Percentiles rank a stretch among this genome's conserved stretches.
phyloP scores from a whole-genome alignment of 1,284 basidiomycete genomes.

The Apiotrichum porosum region DNA sequence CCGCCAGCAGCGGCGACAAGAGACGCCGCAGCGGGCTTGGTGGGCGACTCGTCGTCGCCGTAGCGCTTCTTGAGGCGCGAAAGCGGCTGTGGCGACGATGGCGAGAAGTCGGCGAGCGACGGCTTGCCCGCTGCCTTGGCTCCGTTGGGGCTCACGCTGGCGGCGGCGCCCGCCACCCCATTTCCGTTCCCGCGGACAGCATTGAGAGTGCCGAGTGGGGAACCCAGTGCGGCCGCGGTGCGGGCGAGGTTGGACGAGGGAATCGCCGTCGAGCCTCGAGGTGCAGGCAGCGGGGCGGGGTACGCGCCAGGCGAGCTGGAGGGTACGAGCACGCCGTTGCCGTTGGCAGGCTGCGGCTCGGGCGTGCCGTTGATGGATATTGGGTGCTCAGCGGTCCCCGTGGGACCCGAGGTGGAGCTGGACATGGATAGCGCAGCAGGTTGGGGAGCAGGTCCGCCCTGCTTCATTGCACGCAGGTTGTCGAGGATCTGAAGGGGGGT shows the following conservation, averaged over 20 bases:
- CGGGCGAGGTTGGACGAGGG: constrained; percentile 11
- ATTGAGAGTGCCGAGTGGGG: no score
- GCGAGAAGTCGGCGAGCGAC: constrained; percentile 9
- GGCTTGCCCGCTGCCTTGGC: neutral
- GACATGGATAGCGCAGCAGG: no score
- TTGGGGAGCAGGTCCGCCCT: no score
- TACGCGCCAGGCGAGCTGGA: no score
- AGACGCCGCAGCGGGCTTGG: neutral
- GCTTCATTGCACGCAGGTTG: no score
- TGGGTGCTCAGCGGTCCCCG: no score
- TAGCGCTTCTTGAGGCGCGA: constrained; percentile 23
- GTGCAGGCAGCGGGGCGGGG: neutral
- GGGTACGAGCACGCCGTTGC: no score
- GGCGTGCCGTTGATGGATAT: no score
- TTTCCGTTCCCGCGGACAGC: no score
- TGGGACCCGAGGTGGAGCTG: no score
- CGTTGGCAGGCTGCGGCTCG: no score
- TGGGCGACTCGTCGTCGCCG: constrained; percentile 12
- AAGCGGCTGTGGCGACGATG: constrained; percentile 19
- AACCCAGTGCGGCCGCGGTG: neutral
- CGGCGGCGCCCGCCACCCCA: neutral
- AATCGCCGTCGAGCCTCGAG: neutral
- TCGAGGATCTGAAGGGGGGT: no score
- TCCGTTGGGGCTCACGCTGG: neutral
- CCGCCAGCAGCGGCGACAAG: neutral